Evolutionary conservation across 2,329 filamentous ascomycete species (phyloP).

Genomic region (Neonectria punicea): DNA sequence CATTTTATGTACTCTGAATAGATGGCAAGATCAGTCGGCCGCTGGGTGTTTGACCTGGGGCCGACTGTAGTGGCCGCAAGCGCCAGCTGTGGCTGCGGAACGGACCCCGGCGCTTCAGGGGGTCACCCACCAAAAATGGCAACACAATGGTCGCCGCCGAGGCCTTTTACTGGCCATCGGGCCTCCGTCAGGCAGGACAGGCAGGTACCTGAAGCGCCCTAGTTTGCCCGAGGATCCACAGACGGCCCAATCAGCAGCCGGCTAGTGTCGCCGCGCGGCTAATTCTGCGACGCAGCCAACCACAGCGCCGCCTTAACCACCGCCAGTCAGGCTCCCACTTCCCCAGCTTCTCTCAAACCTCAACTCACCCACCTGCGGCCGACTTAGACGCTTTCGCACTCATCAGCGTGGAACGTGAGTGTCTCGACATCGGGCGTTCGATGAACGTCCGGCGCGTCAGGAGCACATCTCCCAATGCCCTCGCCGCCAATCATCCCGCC

Average conservation of each 20-base stretch:
- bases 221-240: not conserved
- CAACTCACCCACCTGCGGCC: slow-evolving; percentile 1
- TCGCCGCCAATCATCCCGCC: slow-evolving; percentile 28
- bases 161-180: slow-evolving; percentile 3
- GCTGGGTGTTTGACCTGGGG: not conserved
- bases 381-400: slow-evolving; percentile 13
- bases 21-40: slow-evolving; percentile 2
- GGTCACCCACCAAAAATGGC: not conserved
- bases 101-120: not conserved
- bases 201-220: slow-evolving; percentile 17
- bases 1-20: not conserved
- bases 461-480: slow-evolving; percentile 18
- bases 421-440: slow-evolving; percentile 14
- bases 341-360: slow-evolving; percentile 14
- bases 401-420: not conserved
- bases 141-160: not conserved
- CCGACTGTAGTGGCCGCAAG: slow-evolving; percentile 22
- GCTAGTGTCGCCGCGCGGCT: slow-evolving; percentile 37
- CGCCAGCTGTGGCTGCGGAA: not conserved
- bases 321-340: slow-evolving; percentile 17
- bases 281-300: slow-evolving; percentile 40
- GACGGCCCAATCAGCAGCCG: slow-evolving; percentile 34
- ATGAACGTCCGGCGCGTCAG: not conserved
- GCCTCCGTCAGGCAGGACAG: not conserved
- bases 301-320: slow-evolving; percentile 23